Evolutionary conservation across 768 basidiomycete genomes (phyloP).

Genomic region (Rhodotorula sphaerocarpa): DNA sequence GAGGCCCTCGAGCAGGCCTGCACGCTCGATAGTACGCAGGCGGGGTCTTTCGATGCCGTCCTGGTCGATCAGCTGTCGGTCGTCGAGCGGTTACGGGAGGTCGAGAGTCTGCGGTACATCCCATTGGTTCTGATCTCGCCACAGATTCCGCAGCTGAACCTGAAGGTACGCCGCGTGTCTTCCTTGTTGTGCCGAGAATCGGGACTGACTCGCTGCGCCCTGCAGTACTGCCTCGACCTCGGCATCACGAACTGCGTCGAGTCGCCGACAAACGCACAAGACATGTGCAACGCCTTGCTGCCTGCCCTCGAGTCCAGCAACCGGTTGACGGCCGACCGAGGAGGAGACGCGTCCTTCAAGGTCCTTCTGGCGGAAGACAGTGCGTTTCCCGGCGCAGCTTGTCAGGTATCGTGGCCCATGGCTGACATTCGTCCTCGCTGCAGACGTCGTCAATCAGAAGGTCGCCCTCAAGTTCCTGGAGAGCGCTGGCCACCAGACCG

Average conservation of each 20-base stretch:
- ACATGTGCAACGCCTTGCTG: slow-evolving; percentile 82
- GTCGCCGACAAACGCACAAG: slow-evolving; percentile 76
- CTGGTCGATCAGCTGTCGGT: slow-evolving; percentile 80
- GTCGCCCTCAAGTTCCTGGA: slow-evolving; percentile 93
- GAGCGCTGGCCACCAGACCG: slow-evolving; percentile 87
- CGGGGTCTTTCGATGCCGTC: slow-evolving; percentile 87
- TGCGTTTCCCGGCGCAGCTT: slow-evolving; percentile 25
- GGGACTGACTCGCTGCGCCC: not conserved
- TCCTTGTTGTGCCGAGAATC: slow-evolving; percentile 50
- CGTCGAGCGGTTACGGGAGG: slow-evolving; percentile 77
- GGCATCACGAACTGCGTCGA: slow-evolving; percentile 92
- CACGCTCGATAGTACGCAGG: slow-evolving; percentile 41
- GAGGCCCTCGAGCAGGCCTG: slow-evolving; percentile 67
- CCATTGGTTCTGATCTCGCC: slow-evolving; percentile 65
- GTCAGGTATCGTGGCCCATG: not conserved
- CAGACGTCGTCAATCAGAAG: slow-evolving; percentile 65
- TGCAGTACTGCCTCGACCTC: slow-evolving; percentile 34
- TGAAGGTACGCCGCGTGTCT: slow-evolving; percentile 25
- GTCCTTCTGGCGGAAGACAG: slow-evolving; percentile 94
- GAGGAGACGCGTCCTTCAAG: slow-evolving; percentile 78
- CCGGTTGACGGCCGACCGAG: slow-evolving; percentile 73
- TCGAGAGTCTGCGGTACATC: slow-evolving; percentile 91
- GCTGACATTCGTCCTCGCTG: not conserved
- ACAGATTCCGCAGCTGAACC: slow-evolving; percentile 38
- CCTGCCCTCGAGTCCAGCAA: slow-evolving; percentile 92